phyloP scores from a whole-genome alignment of 306 rosid species.

The Vigna unguiculata region DNA sequence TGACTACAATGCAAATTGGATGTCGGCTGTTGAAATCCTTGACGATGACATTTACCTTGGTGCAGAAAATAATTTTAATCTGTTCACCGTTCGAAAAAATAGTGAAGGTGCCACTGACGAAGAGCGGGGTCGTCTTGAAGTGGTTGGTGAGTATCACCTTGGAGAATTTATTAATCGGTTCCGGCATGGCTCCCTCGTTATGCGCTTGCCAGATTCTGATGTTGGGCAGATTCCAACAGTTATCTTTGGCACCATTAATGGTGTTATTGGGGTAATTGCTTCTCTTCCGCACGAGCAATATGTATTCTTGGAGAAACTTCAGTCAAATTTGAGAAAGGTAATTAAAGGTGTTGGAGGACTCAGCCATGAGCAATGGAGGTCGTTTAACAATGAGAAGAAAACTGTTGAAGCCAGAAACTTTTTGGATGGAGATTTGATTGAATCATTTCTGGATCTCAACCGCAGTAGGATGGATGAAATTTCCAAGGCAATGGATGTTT shows the following conservation, averaged over 20 bases:
- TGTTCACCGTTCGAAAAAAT: constrained; percentile 55
- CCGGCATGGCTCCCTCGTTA: constrained; percentile 85
- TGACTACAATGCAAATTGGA: constrained; percentile 96
- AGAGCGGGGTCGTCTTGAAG: constrained; percentile 93
- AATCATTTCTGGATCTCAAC: constrained; percentile 91
- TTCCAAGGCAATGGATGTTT: constrained; percentile 72
- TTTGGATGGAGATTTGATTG: constrained; percentile 96
- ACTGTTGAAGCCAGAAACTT: constrained; percentile 83
- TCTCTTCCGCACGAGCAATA: constrained; percentile 94
- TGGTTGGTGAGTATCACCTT: constrained; percentile 90
- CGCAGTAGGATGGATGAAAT: constrained; percentile 90
- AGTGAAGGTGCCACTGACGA: constrained; percentile 97
- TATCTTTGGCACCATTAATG: constrained; percentile 93
- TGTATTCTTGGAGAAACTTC: constrained; percentile 87
- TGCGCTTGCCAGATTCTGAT: constrained; percentile 96
- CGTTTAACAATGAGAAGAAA: constrained; percentile 91
- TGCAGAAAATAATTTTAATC: constrained; percentile 76
- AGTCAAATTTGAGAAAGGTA: constrained; percentile 87
- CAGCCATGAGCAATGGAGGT: constrained; percentile 98
- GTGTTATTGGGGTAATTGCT: constrained; percentile 95
- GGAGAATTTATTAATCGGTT: constrained; percentile 90
- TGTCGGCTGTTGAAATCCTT: constrained; percentile 96
- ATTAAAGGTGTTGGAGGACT: constrained; percentile 97
- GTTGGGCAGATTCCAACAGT: constrained; percentile 95
- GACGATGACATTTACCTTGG: constrained; percentile 95